Evolutionary conservation across 164 flowering plant genomes (phyloP).

Genomic region (Tinospora cordifolia): DNA sequence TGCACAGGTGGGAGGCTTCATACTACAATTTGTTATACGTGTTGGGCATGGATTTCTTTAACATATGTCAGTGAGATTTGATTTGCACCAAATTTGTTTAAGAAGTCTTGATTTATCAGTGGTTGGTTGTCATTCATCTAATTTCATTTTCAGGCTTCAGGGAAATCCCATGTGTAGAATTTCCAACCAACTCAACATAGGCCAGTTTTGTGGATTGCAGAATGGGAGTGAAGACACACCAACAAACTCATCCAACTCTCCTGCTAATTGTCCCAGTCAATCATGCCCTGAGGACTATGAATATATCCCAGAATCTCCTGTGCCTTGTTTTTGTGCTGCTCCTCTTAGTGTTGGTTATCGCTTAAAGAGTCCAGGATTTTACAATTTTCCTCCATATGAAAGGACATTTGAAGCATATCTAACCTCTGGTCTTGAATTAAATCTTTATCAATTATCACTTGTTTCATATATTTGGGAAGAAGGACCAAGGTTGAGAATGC

Average conservation of each 20-base stretch:
- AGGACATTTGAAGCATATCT: slow-evolving; percentile 37
- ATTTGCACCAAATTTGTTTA: background rate
- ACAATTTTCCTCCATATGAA: slow-evolving; percentile 43
- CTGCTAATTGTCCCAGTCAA: slow-evolving; percentile 25
- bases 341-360: slow-evolving; percentile 76
- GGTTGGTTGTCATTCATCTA: slow-evolving; percentile 3
- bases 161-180: slow-evolving; percentile 60
- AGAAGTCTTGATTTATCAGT: background rate
- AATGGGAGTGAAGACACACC: slow-evolving; percentile 12
- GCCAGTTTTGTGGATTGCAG: slow-evolving; percentile 35
- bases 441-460: slow-evolving; percentile 46
- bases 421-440: slow-evolving; percentile 41
- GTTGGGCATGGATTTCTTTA: no score
- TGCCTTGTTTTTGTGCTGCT: slow-evolving; percentile 57
- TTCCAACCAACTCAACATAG: slow-evolving; percentile 34
- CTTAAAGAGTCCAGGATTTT: slow-evolving; percentile 83
- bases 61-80: background rate
- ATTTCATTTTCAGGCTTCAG: slow-evolving; percentile 45
- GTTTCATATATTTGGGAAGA: slow-evolving; percentile 42
- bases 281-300: slow-evolving; percentile 54
- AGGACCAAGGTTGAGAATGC: slow-evolving; percentile 72
- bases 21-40: no score
- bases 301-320: slow-evolving; percentile 38
- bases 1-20: no score
- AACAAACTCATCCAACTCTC: slow-evolving; percentile 6